Conservation (phyloP, 257 asterid species). For the Apocynum venetum region DNA sequence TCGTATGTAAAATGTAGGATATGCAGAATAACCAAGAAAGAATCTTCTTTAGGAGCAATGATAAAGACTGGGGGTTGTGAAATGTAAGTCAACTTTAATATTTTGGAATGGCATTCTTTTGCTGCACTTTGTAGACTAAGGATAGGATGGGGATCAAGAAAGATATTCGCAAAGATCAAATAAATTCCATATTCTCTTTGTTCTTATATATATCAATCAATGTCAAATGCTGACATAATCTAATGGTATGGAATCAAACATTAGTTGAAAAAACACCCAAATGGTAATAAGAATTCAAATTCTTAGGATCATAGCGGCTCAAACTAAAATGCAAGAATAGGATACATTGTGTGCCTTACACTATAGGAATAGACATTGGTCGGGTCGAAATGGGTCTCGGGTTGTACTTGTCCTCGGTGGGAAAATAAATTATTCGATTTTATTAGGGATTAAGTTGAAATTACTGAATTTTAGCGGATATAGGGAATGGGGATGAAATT, state of each 20-base stretch:
- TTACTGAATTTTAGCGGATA: too few relatives aligned
- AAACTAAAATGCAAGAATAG: neutral
- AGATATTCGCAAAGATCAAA: neutral
- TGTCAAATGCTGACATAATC: neutral
- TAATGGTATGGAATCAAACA: neutral
- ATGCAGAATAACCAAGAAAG: neutral
- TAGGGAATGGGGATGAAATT: too few relatives aligned
- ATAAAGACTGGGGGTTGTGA: neutral
- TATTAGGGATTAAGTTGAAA: too few relatives aligned
- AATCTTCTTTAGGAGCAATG: neutral
- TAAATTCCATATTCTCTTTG: neutral
- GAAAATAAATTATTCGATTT: too few relatives aligned
- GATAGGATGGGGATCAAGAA: neutral
- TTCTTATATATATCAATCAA: neutral
- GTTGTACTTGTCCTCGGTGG: too few relatives aligned
- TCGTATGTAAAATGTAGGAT: neutral
- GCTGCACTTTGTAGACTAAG: neutral
- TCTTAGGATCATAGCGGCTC: neutral
- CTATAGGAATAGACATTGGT: too few relatives aligned
- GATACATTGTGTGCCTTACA: too few relatives aligned
- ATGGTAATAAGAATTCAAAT: neutral
- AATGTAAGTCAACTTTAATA: neutral
- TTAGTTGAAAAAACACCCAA: neutral
- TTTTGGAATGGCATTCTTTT: conserved; percentile 2
- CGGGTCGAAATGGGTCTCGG: too few relatives aligned